These are phyloP conservation scores for Tephrocybe sp. DNA, from an alignment of 768 basidiomycete genomes.

Conservation along the genomic window DNA sequence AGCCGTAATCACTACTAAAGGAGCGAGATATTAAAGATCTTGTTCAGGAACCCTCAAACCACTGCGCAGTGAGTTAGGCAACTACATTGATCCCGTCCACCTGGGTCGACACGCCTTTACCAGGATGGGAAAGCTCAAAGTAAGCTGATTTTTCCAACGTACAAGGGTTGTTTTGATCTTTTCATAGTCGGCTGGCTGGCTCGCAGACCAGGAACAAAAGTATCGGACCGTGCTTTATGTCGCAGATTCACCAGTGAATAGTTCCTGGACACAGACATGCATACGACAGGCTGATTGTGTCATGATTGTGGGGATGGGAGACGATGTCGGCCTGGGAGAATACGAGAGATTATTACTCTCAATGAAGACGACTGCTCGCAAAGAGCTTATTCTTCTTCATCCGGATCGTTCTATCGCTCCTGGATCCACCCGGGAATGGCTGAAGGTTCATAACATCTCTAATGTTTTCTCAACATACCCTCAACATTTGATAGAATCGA, in stretches of 20 bases:
- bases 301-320: slow-evolving; percentile 91
- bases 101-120: slow-evolving; percentile 95
- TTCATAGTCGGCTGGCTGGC: slow-evolving; percentile 62
- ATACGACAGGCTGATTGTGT: slow-evolving; percentile 96
- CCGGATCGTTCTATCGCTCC: slow-evolving; percentile 85
- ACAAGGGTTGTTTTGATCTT: not conserved
- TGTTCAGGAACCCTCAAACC: slow-evolving; percentile 71
- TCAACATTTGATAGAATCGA: slow-evolving; percentile 57
- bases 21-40: not conserved
- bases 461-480: not conserved
- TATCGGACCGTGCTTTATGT: slow-evolving; percentile 94
- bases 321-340: slow-evolving; percentile 88
- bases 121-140: slow-evolving; percentile 95
- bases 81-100: slow-evolving; percentile 60
- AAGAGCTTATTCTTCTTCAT: slow-evolving; percentile 92
- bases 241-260: slow-evolving; percentile 91
- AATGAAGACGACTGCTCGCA: slow-evolving; percentile 97
- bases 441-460: slow-evolving; percentile 57
- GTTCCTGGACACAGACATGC: slow-evolving; percentile 97
- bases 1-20: slow-evolving; percentile 15
- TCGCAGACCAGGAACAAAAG: slow-evolving; percentile 93
- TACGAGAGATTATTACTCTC: slow-evolving; percentile 91
- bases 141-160: slow-evolving; percentile 35
- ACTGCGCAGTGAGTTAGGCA: slow-evolving; percentile 67
- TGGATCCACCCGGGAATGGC: slow-evolving; percentile 93